A percentile compares a stretch with the other conserved stretches of the same genome.
phyloP scores from a whole-genome alignment of 257 asterid genomes.

The Ilex asprella region DNA sequence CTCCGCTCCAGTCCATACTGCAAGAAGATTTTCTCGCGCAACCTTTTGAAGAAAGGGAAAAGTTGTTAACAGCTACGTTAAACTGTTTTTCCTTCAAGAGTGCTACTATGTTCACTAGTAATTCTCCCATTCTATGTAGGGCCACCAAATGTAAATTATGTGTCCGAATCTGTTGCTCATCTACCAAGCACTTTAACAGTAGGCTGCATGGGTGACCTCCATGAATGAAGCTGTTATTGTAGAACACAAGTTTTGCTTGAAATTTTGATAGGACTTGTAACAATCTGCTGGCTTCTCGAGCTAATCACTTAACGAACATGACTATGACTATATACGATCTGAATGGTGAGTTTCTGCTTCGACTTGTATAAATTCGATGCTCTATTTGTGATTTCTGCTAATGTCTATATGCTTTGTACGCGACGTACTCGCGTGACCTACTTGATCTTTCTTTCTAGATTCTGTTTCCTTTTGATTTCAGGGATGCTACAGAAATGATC shows the following conservation, averaged over 20 bases:
- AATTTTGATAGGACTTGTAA: too few relatives aligned
- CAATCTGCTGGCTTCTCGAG: neutral
- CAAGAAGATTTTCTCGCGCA: conserved; percentile 39
- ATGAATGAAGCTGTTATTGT: neutral
- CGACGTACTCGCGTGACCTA: too few relatives aligned
- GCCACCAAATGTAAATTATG: conserved; percentile 1
- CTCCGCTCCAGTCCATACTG: conserved; percentile 37
- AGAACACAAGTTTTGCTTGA: neutral
- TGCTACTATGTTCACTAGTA: neutral
- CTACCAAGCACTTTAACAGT: conserved; percentile 14
- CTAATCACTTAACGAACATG: neutral
- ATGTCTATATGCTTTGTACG: too few relatives aligned
- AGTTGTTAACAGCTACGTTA: conserved; percentile 3
- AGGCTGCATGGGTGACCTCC: neutral
- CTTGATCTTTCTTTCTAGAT: too few relatives aligned
- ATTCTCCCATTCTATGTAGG: neutral
- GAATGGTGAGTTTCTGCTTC: too few relatives aligned
- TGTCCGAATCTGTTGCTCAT: conserved; percentile 3
- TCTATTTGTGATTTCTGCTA: too few relatives aligned
- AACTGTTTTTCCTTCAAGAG: conserved; percentile 6
- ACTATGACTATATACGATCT: too few relatives aligned
- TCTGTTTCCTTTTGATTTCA: too few relatives aligned
- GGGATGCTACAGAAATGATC: too few relatives aligned
- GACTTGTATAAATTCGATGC: neutral
- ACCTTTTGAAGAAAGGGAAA: conserved; percentile 27